phyloP scores from a whole-genome alignment of 495 filamentous ascomycete species.

The Podospora tetraspora region DNA sequence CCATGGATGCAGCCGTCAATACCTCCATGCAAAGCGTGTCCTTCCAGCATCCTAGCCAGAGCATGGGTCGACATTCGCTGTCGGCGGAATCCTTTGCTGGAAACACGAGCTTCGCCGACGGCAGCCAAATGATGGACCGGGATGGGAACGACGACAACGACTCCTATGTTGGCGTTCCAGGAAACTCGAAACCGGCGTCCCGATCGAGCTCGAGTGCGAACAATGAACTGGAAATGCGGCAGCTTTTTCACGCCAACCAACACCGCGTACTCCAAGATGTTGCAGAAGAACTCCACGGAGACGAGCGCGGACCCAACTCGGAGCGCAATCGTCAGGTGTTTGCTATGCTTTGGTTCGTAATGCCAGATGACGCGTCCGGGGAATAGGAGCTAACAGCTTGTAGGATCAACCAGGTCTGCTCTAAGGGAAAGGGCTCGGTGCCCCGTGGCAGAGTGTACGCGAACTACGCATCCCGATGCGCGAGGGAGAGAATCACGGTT shows the following conservation, averaged over 20 bases:
- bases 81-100: constrained; percentile 48
- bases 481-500: constrained; percentile 84
- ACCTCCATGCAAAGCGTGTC: constrained; percentile 44
- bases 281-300: constrained; percentile 64
- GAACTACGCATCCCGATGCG: constrained; percentile 84
- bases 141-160: constrained; percentile 65
- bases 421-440: constrained; percentile 74
- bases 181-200: constrained; percentile 54
- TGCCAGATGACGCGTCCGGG: background rate
- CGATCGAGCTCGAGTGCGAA: constrained; percentile 68
- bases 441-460: constrained; percentile 89
- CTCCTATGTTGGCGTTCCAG: constrained; percentile 49
- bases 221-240: constrained; percentile 87
- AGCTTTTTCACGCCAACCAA: constrained; percentile 71
- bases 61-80: constrained; percentile 49
- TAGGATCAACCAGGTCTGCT: constrained; percentile 81
- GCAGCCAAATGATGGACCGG: constrained; percentile 60
- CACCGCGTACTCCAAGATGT: constrained; percentile 74
- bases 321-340: constrained; percentile 96
- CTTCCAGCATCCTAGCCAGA: constrained; percentile 45
- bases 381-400: constrained; percentile 11
- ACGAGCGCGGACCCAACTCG: constrained; percentile 65
- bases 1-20: constrained; percentile 49
- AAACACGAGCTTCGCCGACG: constrained; percentile 60
- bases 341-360: constrained; percentile 87